Base-by-base conservation (phyloP, 345 rosid genomes). In the Gynandropsis gynandra region DNA sequence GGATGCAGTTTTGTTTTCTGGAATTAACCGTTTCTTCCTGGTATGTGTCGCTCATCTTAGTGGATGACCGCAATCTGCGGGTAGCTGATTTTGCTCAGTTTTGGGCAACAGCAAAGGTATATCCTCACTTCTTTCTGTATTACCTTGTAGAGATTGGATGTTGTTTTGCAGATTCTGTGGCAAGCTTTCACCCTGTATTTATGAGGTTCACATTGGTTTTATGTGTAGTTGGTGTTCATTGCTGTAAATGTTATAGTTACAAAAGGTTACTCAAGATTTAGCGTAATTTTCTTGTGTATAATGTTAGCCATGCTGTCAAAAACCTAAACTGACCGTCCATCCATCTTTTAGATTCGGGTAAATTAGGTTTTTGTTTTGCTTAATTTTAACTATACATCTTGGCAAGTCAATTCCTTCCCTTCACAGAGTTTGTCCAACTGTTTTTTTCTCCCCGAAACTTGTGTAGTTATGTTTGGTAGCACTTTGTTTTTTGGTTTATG, bases 61-160 rank as follows among this genome's bases (percentile, higher is more conserved):
- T 90, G 98, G 98, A 90, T 90, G 98, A 90, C 98, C 98, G 96
- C 95, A 90, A 90, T 90, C 98, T 90, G 96, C 96, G 96, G 98
- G 98, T 90, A 78, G 84, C 98, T 79, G 98, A 90, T 90, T 90
- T 90, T 90, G 89, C 98, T 90, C 98, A 84, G 72, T 90, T 87
- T 90, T 87, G 98, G 98, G 98, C 96, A 82, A 73, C 79, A 63
- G 96, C 89, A 72, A 87, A 90, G 98, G 98, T 90, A 90, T 90
- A 87, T 66, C 72, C 82, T 76, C 77, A 72, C 75, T 75, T 76
- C 78, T 73, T 73, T 67, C 64, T 70, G 63, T 68, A 79, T 59
- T 59, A 58, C 65, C 60, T 65, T 65, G 47, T 64, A 64, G 55
- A 58, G 61, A 20, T 21, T 66, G 45, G 65, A 52, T 53, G 51